Base-by-base conservation (phyloP, 495 filamentous ascomycete genomes). In the Arthonia radiata region DNA sequence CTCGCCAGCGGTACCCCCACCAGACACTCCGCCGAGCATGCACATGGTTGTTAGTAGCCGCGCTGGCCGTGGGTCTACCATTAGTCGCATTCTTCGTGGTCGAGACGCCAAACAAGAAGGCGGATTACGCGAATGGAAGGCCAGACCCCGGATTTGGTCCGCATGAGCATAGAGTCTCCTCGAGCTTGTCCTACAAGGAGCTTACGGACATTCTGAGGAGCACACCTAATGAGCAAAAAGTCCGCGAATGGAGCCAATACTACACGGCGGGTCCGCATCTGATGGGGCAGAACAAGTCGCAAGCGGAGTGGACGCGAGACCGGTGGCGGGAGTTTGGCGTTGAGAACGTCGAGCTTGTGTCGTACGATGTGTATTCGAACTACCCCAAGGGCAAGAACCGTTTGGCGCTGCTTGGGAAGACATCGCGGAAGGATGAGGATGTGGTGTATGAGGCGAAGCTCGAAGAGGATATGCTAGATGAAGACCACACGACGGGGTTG, bases 321-420 rank as follows among this genome's bases (percentile, higher is more conserved):
- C 69, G 56, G 36, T 94, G 80, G 80, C 51, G 69, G 36, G 68
- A 80, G 35, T 86, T 74, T 41, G 89, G 86, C 3, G 52, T 97
- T 29, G 48, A 63, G 33, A 56, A 72, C 27, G 61, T 66, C 12
- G 57, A 53, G 3, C 70, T 97, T 36, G 67, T 70, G 13, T 48
- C 71, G 11, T 94, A 97, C 41, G 80, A 93, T 38, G 63, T 76
- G 18, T 93, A 91, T 36, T 47, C 92, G 34, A 94, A 94, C 42
- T 92, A 90, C 39, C 86, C 86, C 2, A 35, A 67, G 10, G 71
- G 67, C 23, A n/a, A n/a, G n/a, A 78, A 89, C 36, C 58, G 78
- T 2, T 47, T 94, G 31, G 75, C 75, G 16, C 48, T 94, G 23
- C 48, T 89, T 22, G 59, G 80, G 44, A 66, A 62, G 33, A 22